Evolutionary conservation across 1,284 basidiomycete species (phyloP).

Genomic region (Sporisorium scitamineum): DNA sequence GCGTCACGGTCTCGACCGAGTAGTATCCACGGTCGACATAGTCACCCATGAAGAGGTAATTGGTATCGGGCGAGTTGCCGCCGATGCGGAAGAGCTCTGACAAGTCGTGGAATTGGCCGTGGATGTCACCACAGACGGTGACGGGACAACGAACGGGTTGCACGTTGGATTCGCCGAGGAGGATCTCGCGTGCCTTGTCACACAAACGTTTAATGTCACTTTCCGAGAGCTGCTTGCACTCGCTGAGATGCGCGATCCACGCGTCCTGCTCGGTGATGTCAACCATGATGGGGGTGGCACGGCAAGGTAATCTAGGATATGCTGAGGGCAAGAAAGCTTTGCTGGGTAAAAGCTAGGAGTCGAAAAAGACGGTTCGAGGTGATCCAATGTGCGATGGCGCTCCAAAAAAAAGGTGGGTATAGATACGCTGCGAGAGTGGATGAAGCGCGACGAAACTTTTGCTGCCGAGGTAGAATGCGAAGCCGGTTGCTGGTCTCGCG

Average conservation of each 20-base stretch:
- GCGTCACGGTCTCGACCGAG: constrained; percentile 97
- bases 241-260: constrained; percentile 96
- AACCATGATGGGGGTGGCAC: constrained; percentile 56
- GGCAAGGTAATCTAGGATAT: constrained; percentile 1
- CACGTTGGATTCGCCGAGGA: constrained; percentile 77
- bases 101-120: constrained; percentile 96
- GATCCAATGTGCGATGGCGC: constrained; percentile 1
- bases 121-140: constrained; percentile 79
- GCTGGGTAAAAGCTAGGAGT: background rate
- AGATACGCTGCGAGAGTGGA: background rate
- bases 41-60: constrained; percentile 99
- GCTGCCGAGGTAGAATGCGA: background rate
- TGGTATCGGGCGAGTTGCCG: constrained; percentile 98
- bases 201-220: constrained; percentile 96
- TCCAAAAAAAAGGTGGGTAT: background rate
- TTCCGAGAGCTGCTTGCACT: constrained; percentile 97
- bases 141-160: constrained; percentile 92
- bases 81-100: constrained; percentile 99
- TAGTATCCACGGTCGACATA: constrained; percentile 99
- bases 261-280: constrained; percentile 68
- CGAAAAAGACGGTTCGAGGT: background rate
- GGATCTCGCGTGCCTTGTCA: constrained; percentile 97
- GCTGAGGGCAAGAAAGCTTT: background rate
- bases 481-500: background rate
- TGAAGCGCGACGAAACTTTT: background rate